A percentile compares a stretch with the other conserved stretches of the same genome.
phyloP scores from a whole-genome alignment of 371 early-diverging fungal genomes.

The Lichtheimia ornata region DNA sequence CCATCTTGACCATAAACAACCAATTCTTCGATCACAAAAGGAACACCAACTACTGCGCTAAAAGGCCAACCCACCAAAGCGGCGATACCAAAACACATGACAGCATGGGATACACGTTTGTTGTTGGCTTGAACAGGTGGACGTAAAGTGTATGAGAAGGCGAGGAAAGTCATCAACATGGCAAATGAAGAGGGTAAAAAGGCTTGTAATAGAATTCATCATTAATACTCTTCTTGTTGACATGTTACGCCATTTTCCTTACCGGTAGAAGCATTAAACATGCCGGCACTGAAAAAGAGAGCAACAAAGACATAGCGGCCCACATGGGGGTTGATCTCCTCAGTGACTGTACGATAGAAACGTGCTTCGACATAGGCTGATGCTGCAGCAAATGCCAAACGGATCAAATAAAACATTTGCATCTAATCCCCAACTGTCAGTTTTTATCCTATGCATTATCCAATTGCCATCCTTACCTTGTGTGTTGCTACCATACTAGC shows the following conservation, averaged over 20 bases:
- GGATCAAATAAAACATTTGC: constrained; percentile 75
- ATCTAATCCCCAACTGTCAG: constrained; percentile 36
- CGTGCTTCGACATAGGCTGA: constrained; percentile 74
- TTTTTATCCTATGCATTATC: background rate
- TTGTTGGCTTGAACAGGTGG: constrained; percentile 49
- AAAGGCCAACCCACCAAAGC: constrained; percentile 92
- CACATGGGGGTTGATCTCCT: constrained; percentile 64
- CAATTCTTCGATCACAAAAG: constrained; percentile 78
- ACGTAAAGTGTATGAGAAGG: constrained; percentile 65
- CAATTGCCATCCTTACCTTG: constrained; percentile 38
- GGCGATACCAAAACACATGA: constrained; percentile 70
- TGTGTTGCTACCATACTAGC: constrained; percentile 50
- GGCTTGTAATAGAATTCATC: constrained; percentile 44
- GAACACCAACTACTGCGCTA: constrained; percentile 72
- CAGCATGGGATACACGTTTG: constrained; percentile 51
- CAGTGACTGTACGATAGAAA: constrained; percentile 68
- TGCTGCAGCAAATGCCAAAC: constrained; percentile 63
- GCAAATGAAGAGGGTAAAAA: constrained; percentile 91
- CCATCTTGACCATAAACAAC: constrained; percentile 52
- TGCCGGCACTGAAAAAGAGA: constrained; percentile 77
- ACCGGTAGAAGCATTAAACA: constrained; percentile 83
- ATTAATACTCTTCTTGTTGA: background rate
- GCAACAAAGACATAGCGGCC: constrained; percentile 69
- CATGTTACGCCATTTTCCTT: constrained; percentile 8
- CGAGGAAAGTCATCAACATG: constrained; percentile 84